Evolutionary conservation across 2,329 filamentous ascomycete species (phyloP).

Genomic region (Calonectria pseudoturangicola): DNA sequence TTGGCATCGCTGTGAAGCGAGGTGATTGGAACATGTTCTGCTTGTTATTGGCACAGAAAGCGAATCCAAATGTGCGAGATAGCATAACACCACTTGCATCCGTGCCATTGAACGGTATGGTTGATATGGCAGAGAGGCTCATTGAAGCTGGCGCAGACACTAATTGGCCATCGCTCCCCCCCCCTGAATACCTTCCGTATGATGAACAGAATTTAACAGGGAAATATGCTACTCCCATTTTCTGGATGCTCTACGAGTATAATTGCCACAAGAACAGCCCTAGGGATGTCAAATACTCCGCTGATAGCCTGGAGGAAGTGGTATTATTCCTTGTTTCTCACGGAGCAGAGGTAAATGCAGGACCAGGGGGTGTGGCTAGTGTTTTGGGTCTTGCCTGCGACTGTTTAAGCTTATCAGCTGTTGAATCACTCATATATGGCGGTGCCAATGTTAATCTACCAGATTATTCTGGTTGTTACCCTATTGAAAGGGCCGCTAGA

Average conservation of each 20-base stretch:
- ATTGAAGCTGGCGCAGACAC: conserved; percentile 10
- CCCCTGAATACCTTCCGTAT: neutral
- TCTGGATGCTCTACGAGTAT: neutral
- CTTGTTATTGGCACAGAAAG: neutral
- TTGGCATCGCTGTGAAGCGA: neutral
- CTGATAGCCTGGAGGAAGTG: neutral
- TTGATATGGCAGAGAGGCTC: neutral
- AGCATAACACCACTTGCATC: conserved; percentile 1
- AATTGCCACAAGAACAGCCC: too few species aligned
- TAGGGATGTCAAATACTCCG: too few species aligned
- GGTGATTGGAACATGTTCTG: neutral
- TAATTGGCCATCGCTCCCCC: neutral
- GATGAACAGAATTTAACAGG: too few species aligned
- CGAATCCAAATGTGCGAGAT: neutral
- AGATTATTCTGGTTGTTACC: neutral
- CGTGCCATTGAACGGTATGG: neutral
- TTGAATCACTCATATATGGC: neutral
- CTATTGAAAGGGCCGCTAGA: neutral
- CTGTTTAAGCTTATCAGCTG: neutral
- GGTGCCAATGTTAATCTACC: neutral
- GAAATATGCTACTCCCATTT: neutral
- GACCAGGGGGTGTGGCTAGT: neutral
- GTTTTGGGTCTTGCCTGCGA: neutral
- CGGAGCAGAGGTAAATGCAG: neutral
- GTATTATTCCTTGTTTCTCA: neutral